phyloP scores from a whole-genome alignment of 176 grass and related monocot species.

The Phyllostachys edulis region DNA sequence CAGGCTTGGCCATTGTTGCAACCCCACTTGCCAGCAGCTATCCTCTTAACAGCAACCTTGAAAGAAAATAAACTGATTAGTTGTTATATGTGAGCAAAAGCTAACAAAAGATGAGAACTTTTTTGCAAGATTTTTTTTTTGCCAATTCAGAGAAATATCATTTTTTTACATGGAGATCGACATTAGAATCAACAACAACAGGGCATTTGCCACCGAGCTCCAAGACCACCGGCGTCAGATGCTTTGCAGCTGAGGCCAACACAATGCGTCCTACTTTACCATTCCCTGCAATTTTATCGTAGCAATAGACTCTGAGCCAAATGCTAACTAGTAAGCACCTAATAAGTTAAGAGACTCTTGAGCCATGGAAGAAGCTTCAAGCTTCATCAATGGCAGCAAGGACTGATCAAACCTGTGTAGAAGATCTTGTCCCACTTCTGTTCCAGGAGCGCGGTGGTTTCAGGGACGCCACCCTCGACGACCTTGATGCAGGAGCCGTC shows the following conservation, averaged over 20 bases:
- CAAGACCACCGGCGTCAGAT: slow-evolving; percentile 73
- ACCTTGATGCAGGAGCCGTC: slow-evolving; percentile 70
- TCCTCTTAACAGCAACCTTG: slow-evolving; percentile 72
- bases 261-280: slow-evolving; percentile 64
- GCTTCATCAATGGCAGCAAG: background rate
- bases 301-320: too few relatives aligned
- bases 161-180: slow-evolving; percentile 54
- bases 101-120: too few relatives aligned
- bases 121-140: too few relatives aligned
- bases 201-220: slow-evolving; percentile 87
- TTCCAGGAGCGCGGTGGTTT: slow-evolving; percentile 73
- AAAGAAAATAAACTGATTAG: background rate
- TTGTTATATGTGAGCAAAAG: too few relatives aligned
- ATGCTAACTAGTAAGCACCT: too few relatives aligned
- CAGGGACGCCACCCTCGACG: slow-evolving; percentile 57
- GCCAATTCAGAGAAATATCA: background rate
- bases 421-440: too few relatives aligned
- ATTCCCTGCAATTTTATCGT: slow-evolving; percentile 51
- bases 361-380: background rate
- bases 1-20: slow-evolving; percentile 85
- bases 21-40: slow-evolving; percentile 76
- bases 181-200: slow-evolving; percentile 56
- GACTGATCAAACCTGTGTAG: background rate
- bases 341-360: too few relatives aligned
- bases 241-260: slow-evolving; percentile 57